A percentile compares a stretch with the other conserved stretches of the same genome.
These are phyloP conservation scores for Chalaropsis thielavioides DNA, from an alignment of 2,329 filamentous ascomycete genomes.

Conservation along the genomic window DNA sequence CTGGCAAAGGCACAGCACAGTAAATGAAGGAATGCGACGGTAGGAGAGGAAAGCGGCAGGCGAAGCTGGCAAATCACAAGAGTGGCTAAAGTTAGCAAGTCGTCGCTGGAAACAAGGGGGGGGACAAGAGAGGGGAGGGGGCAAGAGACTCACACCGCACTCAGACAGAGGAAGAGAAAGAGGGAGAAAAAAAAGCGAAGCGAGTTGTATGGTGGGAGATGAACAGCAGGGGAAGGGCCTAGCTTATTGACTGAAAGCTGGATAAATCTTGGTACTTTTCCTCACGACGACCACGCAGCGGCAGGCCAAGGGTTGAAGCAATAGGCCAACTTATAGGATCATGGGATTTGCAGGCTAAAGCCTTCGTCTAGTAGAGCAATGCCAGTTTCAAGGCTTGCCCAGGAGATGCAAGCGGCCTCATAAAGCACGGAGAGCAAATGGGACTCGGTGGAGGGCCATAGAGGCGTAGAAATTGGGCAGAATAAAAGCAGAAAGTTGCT, in stretches of 20 bases:
- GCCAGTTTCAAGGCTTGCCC: no score
- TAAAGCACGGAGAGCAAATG: neutral
- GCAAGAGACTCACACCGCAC: neutral
- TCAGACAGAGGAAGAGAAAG: neutral
- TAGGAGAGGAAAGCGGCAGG: neutral
- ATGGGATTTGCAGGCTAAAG: neutral
- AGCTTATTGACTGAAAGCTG: neutral
- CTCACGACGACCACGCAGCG: neutral
- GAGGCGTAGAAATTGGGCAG: no score
- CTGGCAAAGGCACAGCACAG: neutral
- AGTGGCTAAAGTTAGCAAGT: neutral
- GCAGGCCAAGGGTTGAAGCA: neutral
- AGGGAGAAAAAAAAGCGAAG: neutral
- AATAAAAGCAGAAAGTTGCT: neutral
- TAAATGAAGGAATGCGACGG: slow-evolving; percentile 2
- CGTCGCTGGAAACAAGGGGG: neutral
- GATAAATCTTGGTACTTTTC: neutral
- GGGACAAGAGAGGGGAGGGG: no score
- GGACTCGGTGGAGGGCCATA: no score
- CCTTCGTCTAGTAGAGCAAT: no score
- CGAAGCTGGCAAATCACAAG: neutral
- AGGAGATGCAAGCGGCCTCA: neutral
- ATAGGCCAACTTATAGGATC: neutral
- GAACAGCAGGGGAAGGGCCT: neutral
- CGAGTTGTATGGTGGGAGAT: neutral